Evolutionary conservation across 1,284 basidiomycete genomes (phyloP), one percentile per base, ranked within the genome.

Genomic region (Apiotrichum montevideense): DNA sequence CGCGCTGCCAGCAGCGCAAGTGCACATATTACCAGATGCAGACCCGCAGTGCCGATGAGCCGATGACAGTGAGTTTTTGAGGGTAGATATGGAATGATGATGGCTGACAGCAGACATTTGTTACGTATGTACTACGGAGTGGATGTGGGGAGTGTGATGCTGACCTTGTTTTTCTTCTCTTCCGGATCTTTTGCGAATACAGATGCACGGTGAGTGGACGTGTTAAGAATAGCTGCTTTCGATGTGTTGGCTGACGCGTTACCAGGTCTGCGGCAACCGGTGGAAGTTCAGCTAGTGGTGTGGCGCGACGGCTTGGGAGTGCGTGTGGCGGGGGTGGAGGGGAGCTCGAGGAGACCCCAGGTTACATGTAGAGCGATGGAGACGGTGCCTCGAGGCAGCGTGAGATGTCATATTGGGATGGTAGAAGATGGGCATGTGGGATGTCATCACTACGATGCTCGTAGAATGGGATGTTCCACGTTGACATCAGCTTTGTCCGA

Each of bases 21-120:
- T 92, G 90, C 67, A 85, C 88, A 48, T 96, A 96, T 71, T 88
- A 91, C 66, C 93, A 95, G 78, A 90, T 90, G 69, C 92, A 97
- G 73, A 97, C 93, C 5, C 82, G 93, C 62, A 90, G 87, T 71
- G 93, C 93, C 40, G 93, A 97, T 79, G 93, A 95, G 78, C 93
- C 92, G 42, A 96, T 97, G 93, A 95, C 92, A 8, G 87, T 88
- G 74, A 75, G 85, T 82, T 9, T 9, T n/a, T 66, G 46, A 72
- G 72, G 55, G 65, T 63, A 7, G 46, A 39, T 35, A 32, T 42
- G 40, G 21, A 42, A 55, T n/a, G 67, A 69, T 52, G 61, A 29
- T 6, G 35, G 13, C 46, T 47, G n/a, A 47, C 35, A 8, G 9
- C 67, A 82, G 80, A 84, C 84, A 33, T 85, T 85, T 66, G 84